Percentiles rank a stretch among this genome's conserved stretches.
phyloP scores from a whole-genome alignment of 148 eudicot genomes.

The Fagopyrum tataricum region DNA sequence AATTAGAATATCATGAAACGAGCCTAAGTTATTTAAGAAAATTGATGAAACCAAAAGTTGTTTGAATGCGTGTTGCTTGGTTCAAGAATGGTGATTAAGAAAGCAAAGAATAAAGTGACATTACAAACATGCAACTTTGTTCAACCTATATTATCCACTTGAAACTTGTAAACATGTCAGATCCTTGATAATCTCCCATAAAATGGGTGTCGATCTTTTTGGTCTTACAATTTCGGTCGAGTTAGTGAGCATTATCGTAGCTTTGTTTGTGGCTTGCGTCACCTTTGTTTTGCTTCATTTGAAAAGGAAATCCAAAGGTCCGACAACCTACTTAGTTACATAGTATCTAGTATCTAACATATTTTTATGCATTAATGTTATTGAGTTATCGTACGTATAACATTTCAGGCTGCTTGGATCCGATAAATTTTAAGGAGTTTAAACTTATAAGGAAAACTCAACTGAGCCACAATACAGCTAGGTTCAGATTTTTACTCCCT shows the following conservation, averaged over 20 bases:
- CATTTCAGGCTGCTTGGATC: slow-evolving; percentile 32
- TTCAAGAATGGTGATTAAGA: not conserved
- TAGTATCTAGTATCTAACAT: not conserved
- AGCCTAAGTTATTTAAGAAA: no score
- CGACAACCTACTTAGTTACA: not conserved
- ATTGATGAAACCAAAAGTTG: no score
- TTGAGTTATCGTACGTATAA: not conserved
- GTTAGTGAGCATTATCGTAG: slow-evolving; percentile 14
- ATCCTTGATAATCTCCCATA: not conserved
- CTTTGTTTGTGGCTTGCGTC: slow-evolving; percentile 19
- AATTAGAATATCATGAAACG: no score
- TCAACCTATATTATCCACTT: not conserved
- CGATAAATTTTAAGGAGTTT: slow-evolving; percentile 29
- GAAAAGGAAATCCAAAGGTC: slow-evolving; percentile 29
- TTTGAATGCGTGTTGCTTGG: not conserved
- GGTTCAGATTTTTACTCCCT: slow-evolving; percentile 35
- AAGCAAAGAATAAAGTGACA: slow-evolving; percentile 5
- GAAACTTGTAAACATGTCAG: not conserved
- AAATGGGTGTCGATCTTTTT: not conserved
- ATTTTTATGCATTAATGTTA: not conserved
- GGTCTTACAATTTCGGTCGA: not conserved
- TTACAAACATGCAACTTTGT: not conserved
- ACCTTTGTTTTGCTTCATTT: slow-evolving; percentile 15
- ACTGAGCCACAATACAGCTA: slow-evolving; percentile 34
- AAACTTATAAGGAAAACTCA: slow-evolving; percentile 31